Evolutionary conservation across 73 alveolate genomes (phyloP), one percentile per base, ranked within the genome.

Genomic region (Uronychia setigera): DNA sequence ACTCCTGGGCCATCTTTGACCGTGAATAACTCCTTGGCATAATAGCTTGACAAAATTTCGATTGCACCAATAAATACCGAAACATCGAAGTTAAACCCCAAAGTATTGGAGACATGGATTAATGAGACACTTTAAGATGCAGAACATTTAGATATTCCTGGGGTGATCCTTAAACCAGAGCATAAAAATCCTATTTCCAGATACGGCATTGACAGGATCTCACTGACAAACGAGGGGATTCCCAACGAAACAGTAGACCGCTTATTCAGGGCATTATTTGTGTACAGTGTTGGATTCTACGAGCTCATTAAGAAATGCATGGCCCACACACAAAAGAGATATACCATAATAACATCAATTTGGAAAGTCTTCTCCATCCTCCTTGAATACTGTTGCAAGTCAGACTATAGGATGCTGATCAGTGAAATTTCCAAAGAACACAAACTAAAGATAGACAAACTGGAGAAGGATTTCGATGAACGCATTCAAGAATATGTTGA

Each of bases 361-460:
- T 86, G 93, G 90, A 86, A 86, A 81, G 93, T 86, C 34, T 86
- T 81, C 60, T 83, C 93, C 27, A 86, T 86, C 26, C 30, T 86
- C 26, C 83, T 80, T 5, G 93, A 86, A 80, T 86, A 59, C 79
- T 86, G 93, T 0, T 86, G 93, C 78, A 83, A 86, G 32, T 11
- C 67, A 0, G 93, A 86, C 79, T 86, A 80, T 59, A 59, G 33
- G 33, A 86, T 81, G 88, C 29, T 86, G 13, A 86, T 86, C 1
- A 76, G 85, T 0, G 34, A 58, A 30, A 29, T 86, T 29, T 60
- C 80, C 33, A 31, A 25, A 0, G 93, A 86, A 31, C 85, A 86
- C 35, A 79, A 77, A 32, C 67, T 57, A 31, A 78, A 86, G 32
- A 31, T 78, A 1, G 84, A 33, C 5, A 78, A 78, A 32, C 76